Evolutionary conservation across 345 rosid species (phyloP), one percentile per base, ranked within the genome.

Genomic region (Eucalyptus victrix): DNA sequence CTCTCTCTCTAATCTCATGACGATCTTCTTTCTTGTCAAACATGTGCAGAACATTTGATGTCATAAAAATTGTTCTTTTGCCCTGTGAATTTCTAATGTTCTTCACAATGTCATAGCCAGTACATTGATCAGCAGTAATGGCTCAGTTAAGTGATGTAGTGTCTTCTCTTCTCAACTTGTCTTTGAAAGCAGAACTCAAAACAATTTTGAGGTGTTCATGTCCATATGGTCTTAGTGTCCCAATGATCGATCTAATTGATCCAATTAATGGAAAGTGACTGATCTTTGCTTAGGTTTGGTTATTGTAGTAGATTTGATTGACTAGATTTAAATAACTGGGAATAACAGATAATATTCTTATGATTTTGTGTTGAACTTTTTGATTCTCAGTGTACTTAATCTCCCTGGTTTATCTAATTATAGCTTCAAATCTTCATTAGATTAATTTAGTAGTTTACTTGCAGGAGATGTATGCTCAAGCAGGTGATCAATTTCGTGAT

Each of bases 401-500:
- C 47, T 87, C 45, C 49, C n/a, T 42, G 28, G 44, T 56, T 89
- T n/a, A 76, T 76, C 85, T 40, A 76, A 2, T 88, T 3, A 54
- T 44, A 45, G 83, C 87, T 6, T 45, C 34, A 47, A 81, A 76
- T 49, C 88, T 45, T 26, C 50, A 14, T 87, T 56, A 50, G 65
- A 49, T 86, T 88, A 83, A 87, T 86, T 45, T 80, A 14, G 5
- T 44, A 51, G 80, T 88, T 91, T 28, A 88, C 90, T 95, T 90
- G 81, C 96, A 98, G 99, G 99, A 97, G 90, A 98, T 98, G 99
- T 97, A 98, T 87, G 89, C 91, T 28, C 99, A 96, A 89, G 97
- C 95, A 28, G 99, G 99, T 85, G 87, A 95, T 91, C 99, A 98
- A 87, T 97, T 98, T 90, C 98, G 98, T 34, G 99, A 98, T 89